Evolutionary conservation across 495 filamentous ascomycete genomes (phyloP), one percentile per base, ranked within the genome.

Genomic region (Paragyromitra xinjiangensis): DNA sequence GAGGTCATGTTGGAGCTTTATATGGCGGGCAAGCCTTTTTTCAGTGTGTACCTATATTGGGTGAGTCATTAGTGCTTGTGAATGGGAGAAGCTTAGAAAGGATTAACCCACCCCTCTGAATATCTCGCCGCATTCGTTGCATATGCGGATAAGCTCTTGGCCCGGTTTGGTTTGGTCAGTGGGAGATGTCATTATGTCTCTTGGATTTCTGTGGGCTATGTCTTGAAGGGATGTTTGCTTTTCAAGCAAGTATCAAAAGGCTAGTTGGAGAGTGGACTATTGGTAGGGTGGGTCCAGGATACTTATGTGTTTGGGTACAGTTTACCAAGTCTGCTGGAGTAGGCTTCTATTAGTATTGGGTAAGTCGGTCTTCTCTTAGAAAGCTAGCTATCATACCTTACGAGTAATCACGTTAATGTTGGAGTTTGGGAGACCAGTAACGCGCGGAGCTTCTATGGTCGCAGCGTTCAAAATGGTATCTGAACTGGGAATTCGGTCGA

Each of bases 1-100:
- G 50, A 69, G 51, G 19, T 69, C 37, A 9, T 69, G 66, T 16
- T 69, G 29, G 11, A 69, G 50, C 19, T 44, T 69, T 11, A 56
- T 69, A 19, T 69, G 66, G 5, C 66, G 51, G 4, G 37, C 34
- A 29, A 69, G 51, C 12, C 51, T 45, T 45, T 69, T 26, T n/a
- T 22, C 19, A 8, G 19, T 29, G 19, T 58, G 12, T 44, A 29
- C n/a, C 66, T 69, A 11, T 22, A 34, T 58, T 58, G 22, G 3
- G 11, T 22, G 24, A 34, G 14, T 5, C n/a, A 16, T 64, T 48
- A 50, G 16, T 12, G 64, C 1, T 24, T 48, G 14, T 48, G 48
- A 16, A n/a, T 14, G 24, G 50, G 16, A 0, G 6, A 11, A 4
- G 19, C 0, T 6, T 39, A 12, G 19, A n/a, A n/a, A 29, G 6